A percentile compares a stretch with the other conserved stretches of the same genome.
These are phyloP conservation scores for Nigrospora oryzae DNA, from an alignment of 2,329 filamentous ascomycete species.

Conservation along the genomic window DNA sequence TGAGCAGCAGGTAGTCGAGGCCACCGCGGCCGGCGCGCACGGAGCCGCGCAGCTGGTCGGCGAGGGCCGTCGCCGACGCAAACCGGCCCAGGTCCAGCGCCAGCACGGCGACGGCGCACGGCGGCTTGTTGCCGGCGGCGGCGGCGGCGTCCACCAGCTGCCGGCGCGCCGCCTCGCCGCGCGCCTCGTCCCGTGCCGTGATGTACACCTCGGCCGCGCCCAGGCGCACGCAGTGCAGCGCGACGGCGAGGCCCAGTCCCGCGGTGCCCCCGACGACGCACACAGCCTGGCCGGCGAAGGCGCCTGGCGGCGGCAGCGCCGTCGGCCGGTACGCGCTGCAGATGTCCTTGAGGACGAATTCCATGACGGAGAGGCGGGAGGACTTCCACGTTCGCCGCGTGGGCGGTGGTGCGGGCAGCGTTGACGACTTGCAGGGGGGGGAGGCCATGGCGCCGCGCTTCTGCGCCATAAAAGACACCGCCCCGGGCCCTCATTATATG, in stretches of 20 bases:
- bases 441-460: no score
- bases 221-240: slow-evolving; percentile 1
- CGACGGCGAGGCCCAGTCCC: slow-evolving; percentile 1
- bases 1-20: not conserved
- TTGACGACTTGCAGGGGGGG: no score
- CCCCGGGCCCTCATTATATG: no score
- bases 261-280: not conserved
- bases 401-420: no score
- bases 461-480: no score
- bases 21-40: not conserved
- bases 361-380: no score
- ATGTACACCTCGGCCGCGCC: slow-evolving; percentile 2
- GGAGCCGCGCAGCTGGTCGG: not conserved
- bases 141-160: not conserved
- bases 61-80: not conserved
- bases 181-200: not conserved
- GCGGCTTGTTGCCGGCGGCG: not conserved
- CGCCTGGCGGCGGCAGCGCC: not conserved
- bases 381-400: no score
- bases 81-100: not conserved
- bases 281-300: not conserved
- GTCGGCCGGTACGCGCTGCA: not conserved
- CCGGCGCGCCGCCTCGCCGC: not conserved
- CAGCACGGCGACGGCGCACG: not conserved
- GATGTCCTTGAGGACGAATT: not conserved